Base-by-base conservation (phyloP, 1,284 basidiomycete species). In the Rhodotorula sp. region DNA sequence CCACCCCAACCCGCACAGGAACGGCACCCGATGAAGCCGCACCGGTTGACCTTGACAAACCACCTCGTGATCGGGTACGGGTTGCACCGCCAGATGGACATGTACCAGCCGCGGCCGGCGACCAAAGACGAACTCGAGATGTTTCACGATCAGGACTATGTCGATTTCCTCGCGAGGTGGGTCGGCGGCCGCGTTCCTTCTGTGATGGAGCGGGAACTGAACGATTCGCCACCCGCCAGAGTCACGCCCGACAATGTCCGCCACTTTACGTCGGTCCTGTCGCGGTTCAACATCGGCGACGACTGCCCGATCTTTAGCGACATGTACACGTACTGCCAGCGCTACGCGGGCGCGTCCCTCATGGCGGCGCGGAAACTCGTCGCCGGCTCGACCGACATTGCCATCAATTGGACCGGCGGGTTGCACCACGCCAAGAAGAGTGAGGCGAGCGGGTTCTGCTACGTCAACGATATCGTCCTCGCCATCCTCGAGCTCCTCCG, bases 11-110 rank as follows among this genome's bases (percentile, higher is more conserved):
- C 14, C 49, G 0, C 58, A 34, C 80, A 95, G 91, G 93, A 97
- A 86, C 86, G 90, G 59, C 95, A 99, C 84, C 97, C 95, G 4
- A 99, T 99, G 95, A 97, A 98, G 80, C 95, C 95, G 2, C 93
- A 97, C 74, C 87, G 97, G 21, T 83, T 99, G 16, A 95, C 94
- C 5, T 82, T 99, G 62, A 98, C 95, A 12, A 99, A 99, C 78
- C 89, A 93, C 8, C 86, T 99, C 58, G 95, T 99, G 8, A 87
- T 97, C 80, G 95, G 94, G 0, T 99, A 99, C 79, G 95, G 94
- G 5, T 84, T 99, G 26, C 94, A 99, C 83, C 91, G 97, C 79
- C 90, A 94, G 78, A 97, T 99, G 82, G 90, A 95, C 77, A 91
- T 97, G 56, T 97, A 92, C 80, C 89, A 92, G 74, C 95, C 95